A percentile compares a stretch with the other conserved stretches of the same genome.
These are phyloP conservation scores for Sordariomycetes sp. DNA, from an alignment of 2,329 filamentous ascomycete genomes.

Conservation along the genomic window DNA sequence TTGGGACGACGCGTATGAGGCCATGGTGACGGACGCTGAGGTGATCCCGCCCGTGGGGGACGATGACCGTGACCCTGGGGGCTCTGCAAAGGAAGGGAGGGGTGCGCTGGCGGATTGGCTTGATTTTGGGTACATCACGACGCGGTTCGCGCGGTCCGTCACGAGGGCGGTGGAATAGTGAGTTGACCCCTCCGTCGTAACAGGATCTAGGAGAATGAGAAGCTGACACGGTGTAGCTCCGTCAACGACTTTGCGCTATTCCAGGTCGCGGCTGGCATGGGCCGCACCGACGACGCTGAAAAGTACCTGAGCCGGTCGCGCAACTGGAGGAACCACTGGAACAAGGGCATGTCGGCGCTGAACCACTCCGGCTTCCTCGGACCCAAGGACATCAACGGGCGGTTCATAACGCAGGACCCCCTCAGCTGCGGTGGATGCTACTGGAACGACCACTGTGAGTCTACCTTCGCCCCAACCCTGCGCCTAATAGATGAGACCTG, in stretches of 20 bases:
- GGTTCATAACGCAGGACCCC: constrained; percentile 40
- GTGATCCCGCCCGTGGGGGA: constrained; percentile 44
- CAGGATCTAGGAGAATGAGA: not conserved
- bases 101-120: constrained; percentile 60
- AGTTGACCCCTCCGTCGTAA: constrained; percentile 5
- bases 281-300: constrained; percentile 30
- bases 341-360: constrained; percentile 39
- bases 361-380: constrained; percentile 55
- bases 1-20: constrained; percentile 48
- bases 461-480: too few relatives aligned
- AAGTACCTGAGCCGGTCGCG: constrained; percentile 50
- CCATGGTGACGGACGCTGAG: constrained; percentile 57
- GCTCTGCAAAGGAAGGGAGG: constrained; percentile 53
- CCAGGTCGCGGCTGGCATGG: constrained; percentile 48
- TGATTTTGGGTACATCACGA: constrained; percentile 50
- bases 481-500: not conserved
- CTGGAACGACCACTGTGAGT: constrained; percentile 41
- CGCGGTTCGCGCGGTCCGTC: constrained; percentile 44
- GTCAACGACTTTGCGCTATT: constrained; percentile 56
- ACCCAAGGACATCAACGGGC: constrained; percentile 36
- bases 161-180: constrained; percentile 53
- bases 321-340: constrained; percentile 65
- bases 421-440: constrained; percentile 50
- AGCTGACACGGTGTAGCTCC: constrained; percentile 17
- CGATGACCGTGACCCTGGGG: constrained; percentile 41